phyloP scores from a whole-genome alignment of 2,329 filamentous ascomycete genomes.

The Bipolaris victoriae region DNA sequence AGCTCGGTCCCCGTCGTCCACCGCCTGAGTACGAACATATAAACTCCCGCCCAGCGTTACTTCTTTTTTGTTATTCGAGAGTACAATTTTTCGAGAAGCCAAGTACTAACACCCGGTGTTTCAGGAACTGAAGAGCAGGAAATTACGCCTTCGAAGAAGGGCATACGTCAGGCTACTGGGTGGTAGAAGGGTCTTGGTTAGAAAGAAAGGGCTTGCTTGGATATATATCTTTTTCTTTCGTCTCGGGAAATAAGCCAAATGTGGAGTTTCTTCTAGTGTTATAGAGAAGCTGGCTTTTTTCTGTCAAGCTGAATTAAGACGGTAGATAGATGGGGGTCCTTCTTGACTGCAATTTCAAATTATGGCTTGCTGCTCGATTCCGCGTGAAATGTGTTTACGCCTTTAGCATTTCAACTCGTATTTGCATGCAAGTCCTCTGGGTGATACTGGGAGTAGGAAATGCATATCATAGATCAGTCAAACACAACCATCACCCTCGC shows the following conservation, averaged over 20 bases:
- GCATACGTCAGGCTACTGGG: slow-evolving; percentile 11
- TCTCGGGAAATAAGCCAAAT: neutral
- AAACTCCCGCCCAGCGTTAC: slow-evolving; percentile 24
- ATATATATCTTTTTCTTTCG: neutral
- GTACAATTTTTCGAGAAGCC: neutral
- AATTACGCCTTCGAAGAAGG: slow-evolving; percentile 12
- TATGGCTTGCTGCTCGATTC: neutral
- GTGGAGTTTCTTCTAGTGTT: neutral
- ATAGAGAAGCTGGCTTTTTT: too few relatives aligned
- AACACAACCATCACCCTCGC: neutral
- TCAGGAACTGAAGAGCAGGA: slow-evolving; percentile 23
- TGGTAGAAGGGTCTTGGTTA: slow-evolving; percentile 8
- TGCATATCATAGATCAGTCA: neutral
- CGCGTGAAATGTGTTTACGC: too few relatives aligned
- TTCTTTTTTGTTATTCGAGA: slow-evolving; percentile 14
- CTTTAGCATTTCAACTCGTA: too few relatives aligned
- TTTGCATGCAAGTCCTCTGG: too few relatives aligned
- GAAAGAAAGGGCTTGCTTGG: neutral
- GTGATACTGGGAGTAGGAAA: too few relatives aligned
- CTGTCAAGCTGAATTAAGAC: neutral
- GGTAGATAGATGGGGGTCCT: neutral
- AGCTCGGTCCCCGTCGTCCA: slow-evolving; percentile 82
- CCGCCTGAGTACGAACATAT: slow-evolving; percentile 56
- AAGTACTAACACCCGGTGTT: slow-evolving; percentile 15
- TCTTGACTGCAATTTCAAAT: neutral